Base-by-base conservation (phyloP, 2,329 filamentous ascomycete species). In the Paramyrothecium roridum region DNA sequence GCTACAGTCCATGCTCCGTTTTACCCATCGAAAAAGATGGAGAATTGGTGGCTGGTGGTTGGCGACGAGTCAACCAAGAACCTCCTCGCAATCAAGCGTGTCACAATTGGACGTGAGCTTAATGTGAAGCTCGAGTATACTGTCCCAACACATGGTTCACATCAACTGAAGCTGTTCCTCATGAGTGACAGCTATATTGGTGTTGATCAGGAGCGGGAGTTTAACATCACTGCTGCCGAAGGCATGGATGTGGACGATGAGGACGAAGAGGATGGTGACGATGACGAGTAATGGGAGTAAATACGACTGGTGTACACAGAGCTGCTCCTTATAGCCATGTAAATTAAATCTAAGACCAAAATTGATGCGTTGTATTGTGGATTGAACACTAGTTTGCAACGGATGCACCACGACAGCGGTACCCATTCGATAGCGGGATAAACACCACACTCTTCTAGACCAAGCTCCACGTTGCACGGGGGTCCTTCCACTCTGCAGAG, bases 41-140 rank as follows among this genome's bases (percentile, higher is more conserved):
- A 99, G 80, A 96, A 95, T 70, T 99, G 93, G 93, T 99, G 95
- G 95, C 77, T 99, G 54, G 91, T 99, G 20, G 91, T 99, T 34
- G 93, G 93, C 30, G 93, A 98, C 64, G 92, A 97, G 76, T 89
- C 85, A 70, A 91, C 89, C 45, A 93, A 91, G 78, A 93, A 82
- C 60, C 78, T 99, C 59, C 79, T 98, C 56, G 93, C 91, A 3
- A 96, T 98, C 78, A 99, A 98, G 81, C 85, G 93, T 63, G 88
- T 99, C 57, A 96, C 93, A 1, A 88, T 99, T 60, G 89, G 87
- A 45, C 84, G 83, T 63, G 87, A 89, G 68, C 75, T 96, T 65
- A 88, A 90, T 66, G 83, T 92, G 55, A 86, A 85, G 67, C 77
- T 99, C 60, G 93, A 98, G 74, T 96, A 93, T 71, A 91, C 91